phyloP scores from a whole-genome alignment of 2,329 filamentous ascomycete genomes.

The Cladobotryum mycophilum region DNA sequence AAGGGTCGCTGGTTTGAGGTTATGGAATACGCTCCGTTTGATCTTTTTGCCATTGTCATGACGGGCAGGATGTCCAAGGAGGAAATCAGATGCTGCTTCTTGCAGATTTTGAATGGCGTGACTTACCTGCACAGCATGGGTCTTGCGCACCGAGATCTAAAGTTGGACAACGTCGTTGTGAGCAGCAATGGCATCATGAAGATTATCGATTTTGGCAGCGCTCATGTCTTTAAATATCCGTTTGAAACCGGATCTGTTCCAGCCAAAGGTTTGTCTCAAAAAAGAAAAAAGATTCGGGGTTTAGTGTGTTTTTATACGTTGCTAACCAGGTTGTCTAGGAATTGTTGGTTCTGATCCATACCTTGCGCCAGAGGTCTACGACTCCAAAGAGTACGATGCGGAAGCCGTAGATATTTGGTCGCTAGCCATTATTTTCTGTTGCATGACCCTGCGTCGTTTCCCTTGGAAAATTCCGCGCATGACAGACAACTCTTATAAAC shows the following conservation, averaged over 20 bases:
- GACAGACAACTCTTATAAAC: slow-evolving; percentile 89
- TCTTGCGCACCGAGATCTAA: slow-evolving; percentile 87
- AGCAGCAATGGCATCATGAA: slow-evolving; percentile 98
- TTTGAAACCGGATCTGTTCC: slow-evolving; percentile 66
- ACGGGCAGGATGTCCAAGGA: slow-evolving; percentile 93
- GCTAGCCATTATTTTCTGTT: slow-evolving; percentile 96
- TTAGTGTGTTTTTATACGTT: background rate
- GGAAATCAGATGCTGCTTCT: slow-evolving; percentile 83
- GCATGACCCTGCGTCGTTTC: slow-evolving; percentile 92
- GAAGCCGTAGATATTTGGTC: slow-evolving; percentile 97
- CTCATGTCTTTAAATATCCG: slow-evolving; percentile 93
- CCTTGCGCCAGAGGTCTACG: slow-evolving; percentile 92
- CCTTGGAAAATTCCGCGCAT: slow-evolving; percentile 93
- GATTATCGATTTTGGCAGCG: slow-evolving; percentile 97
- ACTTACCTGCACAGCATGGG: slow-evolving; percentile 94
- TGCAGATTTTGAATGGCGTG: slow-evolving; percentile 92
- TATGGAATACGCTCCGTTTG: slow-evolving; percentile 96
- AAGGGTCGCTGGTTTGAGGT: slow-evolving; percentile 95
- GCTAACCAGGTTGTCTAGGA: slow-evolving; percentile 30
- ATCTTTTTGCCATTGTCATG: slow-evolving; percentile 98
- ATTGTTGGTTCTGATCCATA: slow-evolving; percentile 87
- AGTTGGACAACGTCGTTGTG: slow-evolving; percentile 96
- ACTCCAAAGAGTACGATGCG: slow-evolving; percentile 87
- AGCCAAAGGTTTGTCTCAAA: slow-evolving; percentile 29
- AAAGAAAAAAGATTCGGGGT: background rate